Conservation (phyloP, 345 rosid species). For the Anastatica hierochuntica region DNA sequence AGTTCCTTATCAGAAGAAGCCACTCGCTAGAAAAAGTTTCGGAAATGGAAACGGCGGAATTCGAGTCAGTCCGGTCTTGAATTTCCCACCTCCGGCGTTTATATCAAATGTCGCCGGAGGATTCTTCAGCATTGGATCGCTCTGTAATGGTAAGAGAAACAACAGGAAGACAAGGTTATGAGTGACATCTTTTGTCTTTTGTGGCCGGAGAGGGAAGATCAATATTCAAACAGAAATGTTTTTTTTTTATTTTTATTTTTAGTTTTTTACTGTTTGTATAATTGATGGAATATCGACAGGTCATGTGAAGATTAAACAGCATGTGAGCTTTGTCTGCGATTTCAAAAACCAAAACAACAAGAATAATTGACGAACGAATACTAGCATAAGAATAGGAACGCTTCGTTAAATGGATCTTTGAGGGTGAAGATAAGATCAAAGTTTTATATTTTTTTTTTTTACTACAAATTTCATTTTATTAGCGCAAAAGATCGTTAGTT, state of each 20-base stretch:
- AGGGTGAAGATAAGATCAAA: too few species aligned
- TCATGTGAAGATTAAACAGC: slow-evolving; percentile 41
- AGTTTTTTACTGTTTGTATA: slow-evolving; percentile 1
- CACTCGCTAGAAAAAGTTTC: slow-evolving; percentile 43
- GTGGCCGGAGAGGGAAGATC: slow-evolving; percentile 7
- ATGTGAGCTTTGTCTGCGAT: slow-evolving; percentile 38
- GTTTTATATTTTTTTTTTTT: too few species aligned
- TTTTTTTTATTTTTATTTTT: not conserved
- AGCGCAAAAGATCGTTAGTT: too few species aligned
- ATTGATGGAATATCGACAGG: slow-evolving; percentile 23
- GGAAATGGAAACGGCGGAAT: slow-evolving; percentile 50
- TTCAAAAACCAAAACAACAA: slow-evolving; percentile 14
- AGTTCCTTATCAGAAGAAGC: slow-evolving; percentile 29
- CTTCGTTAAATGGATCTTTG: slow-evolving; percentile 14
- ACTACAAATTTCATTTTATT: too few species aligned
- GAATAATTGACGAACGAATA: slow-evolving; percentile 16
- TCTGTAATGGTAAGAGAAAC: slow-evolving; percentile 61
- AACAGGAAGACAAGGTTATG: slow-evolving; percentile 52
- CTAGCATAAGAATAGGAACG: slow-evolving; percentile 2
- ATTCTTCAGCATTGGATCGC: slow-evolving; percentile 59
- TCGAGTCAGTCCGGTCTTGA: slow-evolving; percentile 59
- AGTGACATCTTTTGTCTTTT: slow-evolving; percentile 11
- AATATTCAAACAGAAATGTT: not conserved
- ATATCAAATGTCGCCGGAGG: slow-evolving; percentile 53
- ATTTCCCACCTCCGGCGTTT: slow-evolving; percentile 56